Evolutionary conservation across 192 early-diverging fungal genomes (phyloP).

Genomic region (Geranomyces michiganensis): DNA sequence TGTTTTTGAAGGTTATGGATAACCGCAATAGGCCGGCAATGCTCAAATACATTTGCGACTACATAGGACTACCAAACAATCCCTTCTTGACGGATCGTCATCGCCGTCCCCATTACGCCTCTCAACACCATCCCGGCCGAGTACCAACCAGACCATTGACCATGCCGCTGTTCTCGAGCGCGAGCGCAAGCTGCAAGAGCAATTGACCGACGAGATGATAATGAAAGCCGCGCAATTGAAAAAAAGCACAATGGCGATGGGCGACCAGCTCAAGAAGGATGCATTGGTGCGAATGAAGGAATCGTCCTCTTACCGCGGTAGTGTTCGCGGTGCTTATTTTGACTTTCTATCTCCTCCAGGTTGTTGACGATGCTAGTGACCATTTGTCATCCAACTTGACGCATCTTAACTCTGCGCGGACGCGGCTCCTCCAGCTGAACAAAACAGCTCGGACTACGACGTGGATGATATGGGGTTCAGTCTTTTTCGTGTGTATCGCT

Average conservation of each 20-base stretch:
- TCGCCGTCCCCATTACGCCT: no score
- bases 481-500: conserved; percentile 25
- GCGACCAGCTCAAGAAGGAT: conserved; percentile 31
- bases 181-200: conserved; percentile 25
- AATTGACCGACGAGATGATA: conserved; percentile 31
- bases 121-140: no score
- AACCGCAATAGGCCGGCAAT: no score
- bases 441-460: conserved; percentile 24
- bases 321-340: background rate
- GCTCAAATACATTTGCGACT: no score
- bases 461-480: conserved; percentile 32
- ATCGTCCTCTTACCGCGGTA: background rate
- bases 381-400: conserved; percentile 18
- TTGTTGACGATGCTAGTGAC: conserved; percentile 25
- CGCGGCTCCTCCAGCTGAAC: conserved; percentile 20
- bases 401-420: conserved; percentile 4
- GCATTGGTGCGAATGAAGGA: conserved; percentile 4
- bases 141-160: background rate
- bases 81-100: no score
- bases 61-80: no score
- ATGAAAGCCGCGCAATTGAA: conserved; percentile 22
- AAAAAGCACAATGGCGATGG: conserved; percentile 18
- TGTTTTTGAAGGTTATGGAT: no score
- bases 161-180: conserved; percentile 17
- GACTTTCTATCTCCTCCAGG: conserved; percentile 7